Base-by-base conservation (phyloP, 768 basidiomycete genomes). In the Galerina sulciceps region DNA sequence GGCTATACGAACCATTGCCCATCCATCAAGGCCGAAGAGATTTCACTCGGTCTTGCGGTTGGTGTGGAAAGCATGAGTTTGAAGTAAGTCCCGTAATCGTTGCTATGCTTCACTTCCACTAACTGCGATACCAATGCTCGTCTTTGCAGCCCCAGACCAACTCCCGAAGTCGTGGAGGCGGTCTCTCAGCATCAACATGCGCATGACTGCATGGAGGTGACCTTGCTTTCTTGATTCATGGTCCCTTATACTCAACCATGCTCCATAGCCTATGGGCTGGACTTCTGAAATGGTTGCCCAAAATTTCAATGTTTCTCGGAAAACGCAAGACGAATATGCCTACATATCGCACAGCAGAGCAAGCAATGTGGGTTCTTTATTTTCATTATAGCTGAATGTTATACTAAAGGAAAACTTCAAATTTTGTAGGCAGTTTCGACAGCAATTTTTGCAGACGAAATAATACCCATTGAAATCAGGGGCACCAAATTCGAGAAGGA, bases 231-330 rank as follows among this genome's bases (percentile, higher is more conserved):
- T 42, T 11, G 8, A 31, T 22, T 26, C 4, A 14, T 23, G 10
- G 10, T 26, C 40, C 23, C 23, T 14, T 23, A 22, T 36, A 43
- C 52, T 17, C 10, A 34, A 20, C 41, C 43, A n/a, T 26, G 8
- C 34, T 38, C 23, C 17, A 22, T 60, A 93, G 90, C 89, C 92
- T 10, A 95, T 95, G 94, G 94, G 94, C 49, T 99, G 93, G 93
- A 95, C 93, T 1, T 91, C 91, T 4, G 93, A 95, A 72, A 88
- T 91, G 86, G 91, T 94, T 18, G 91, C 93, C n/a, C 73, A 88
- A 66, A 77, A 83, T 8, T 95, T 87, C 75, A 81, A 86, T n/a
- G 73, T 95, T 57, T 79, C 92, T 4, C 88, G 96, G 36, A 76
- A 86, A 68, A 88, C 82, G 65, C 96, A 98, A 73, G 96, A 99